Evolutionary conservation across 2,329 filamentous ascomycete genomes (phyloP), one percentile per base, ranked within the genome.

Genomic region (Alternaria gaisen): DNA sequence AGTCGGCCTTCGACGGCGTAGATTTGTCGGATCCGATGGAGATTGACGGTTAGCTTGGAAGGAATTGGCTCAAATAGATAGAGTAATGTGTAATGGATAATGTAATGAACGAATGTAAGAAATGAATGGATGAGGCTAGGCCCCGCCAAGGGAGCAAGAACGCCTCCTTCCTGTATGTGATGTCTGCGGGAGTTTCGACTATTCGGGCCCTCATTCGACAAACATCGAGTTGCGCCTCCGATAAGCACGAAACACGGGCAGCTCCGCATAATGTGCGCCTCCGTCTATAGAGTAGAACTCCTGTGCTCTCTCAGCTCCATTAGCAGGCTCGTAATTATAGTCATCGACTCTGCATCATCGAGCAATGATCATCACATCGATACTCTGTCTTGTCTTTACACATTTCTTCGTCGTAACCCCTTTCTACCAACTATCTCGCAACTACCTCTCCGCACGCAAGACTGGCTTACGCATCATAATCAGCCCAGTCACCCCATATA

Each of bases 401-500:
- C 53, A 34, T 11, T 24, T 52, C 38, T 5, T 67, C 10, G 4
- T 47, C 20, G 28, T 24, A 43, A n/a, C 26, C 38, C 58, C 28
- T 28, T 30, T 57, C 12, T 38, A 43, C 30, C 18, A 28, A n/a
- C 43, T 72, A 22, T 46, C 54, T 50, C 44, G 40, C 8, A 70
- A 72, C 54, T 72, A 72, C 55, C 26, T 11, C 3, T 36, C n/a
- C n/a, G 70, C 67, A 5, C 58, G 56, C 1, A 61, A 36, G 12
- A 60, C 63, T 18, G 64, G 63, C 9, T 59, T 72, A 8, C 59
- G 36, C 11, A 58, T 67, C 16, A 12, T 72, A 14, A 22, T 68
- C 14, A 58, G 64, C 20, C 70, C 71, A 3, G 3, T 68, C 28
- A 56, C 71, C 12, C 69, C 68, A 4, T 63, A 68, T 41, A 58